Conservation (phyloP, 176 grass and related monocot genomes). For the Carex kokanica region DNA sequence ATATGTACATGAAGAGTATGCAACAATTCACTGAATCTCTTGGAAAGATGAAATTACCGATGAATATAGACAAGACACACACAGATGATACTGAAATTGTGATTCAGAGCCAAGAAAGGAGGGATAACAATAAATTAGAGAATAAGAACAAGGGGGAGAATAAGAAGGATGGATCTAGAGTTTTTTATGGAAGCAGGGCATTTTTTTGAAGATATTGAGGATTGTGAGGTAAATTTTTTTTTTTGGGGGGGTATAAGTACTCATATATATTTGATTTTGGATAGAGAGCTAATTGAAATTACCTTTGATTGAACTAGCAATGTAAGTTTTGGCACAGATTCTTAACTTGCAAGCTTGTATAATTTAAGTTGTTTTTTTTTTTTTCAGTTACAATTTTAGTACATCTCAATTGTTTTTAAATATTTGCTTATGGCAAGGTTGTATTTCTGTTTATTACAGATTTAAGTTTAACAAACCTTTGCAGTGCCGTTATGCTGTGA, state of each 20-base stretch:
- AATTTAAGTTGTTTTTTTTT: not conserved
- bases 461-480: not conserved
- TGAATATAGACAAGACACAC: constrained; percentile 38
- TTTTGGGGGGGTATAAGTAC: not conserved
- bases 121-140: constrained; percentile 34
- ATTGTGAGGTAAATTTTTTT: constrained; percentile 8
- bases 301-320: not conserved
- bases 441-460: not conserved
- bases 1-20: constrained; percentile 96
- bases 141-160: constrained; percentile 30
- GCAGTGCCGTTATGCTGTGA: not conserved
- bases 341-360: not conserved
- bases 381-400: not conserved
- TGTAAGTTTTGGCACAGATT: not conserved
- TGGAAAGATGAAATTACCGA: constrained; percentile 65
- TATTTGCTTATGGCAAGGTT: not conserved
- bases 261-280: not conserved
- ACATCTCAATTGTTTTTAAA: constrained; percentile 5
- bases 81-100: constrained; percentile 19
- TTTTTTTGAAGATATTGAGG: constrained; percentile 62
- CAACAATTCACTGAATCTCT: constrained; percentile 86
- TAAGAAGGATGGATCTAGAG: constrained; percentile 69
- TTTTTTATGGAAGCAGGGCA: constrained; percentile 95
- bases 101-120: constrained; percentile 22
- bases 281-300: not conserved